These are phyloP conservation scores for Hevea brasiliensis DNA, from an alignment of 345 rosid species.

Conservation along the genomic window DNA sequence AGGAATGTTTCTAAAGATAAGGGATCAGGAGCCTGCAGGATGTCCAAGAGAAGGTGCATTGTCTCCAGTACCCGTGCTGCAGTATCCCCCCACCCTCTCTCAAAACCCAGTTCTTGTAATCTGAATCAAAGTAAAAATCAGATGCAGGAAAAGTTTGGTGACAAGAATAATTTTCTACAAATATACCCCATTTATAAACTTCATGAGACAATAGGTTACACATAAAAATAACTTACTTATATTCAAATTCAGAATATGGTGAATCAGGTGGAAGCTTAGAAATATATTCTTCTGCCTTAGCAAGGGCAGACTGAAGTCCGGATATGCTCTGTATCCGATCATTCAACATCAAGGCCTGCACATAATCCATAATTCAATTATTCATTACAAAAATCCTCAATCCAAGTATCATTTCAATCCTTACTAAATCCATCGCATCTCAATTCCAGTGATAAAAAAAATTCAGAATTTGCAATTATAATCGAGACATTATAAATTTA, in stretches of 20 bases:
- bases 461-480: background rate
- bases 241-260: conserved; percentile 75
- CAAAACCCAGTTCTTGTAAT: conserved; percentile 93
- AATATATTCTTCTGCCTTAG: conserved; percentile 87
- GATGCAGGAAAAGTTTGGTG: background rate
- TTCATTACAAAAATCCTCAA: background rate
- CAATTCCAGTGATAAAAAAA: background rate
- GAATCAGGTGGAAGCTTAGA: conserved; percentile 69
- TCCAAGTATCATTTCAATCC: too few species aligned
- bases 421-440: too few species aligned
- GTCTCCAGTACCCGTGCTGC: conserved; percentile 71
- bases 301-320: conserved; percentile 61
- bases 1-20: conserved; percentile 86
- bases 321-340: conserved; percentile 69
- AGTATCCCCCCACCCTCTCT: conserved; percentile 99
- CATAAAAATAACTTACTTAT: conserved; percentile 40
- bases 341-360: conserved; percentile 89
- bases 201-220: background rate
- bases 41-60: conserved; percentile 85
- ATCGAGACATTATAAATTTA: background rate
- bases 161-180: background rate
- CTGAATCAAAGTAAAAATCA: conserved; percentile 29
- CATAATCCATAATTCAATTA: conserved; percentile 14
- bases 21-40: conserved; percentile 98
- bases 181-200: background rate